Conservation (phyloP, 805 yeast genomes). For the Vanderwaltozyma polyspora region DNA sequence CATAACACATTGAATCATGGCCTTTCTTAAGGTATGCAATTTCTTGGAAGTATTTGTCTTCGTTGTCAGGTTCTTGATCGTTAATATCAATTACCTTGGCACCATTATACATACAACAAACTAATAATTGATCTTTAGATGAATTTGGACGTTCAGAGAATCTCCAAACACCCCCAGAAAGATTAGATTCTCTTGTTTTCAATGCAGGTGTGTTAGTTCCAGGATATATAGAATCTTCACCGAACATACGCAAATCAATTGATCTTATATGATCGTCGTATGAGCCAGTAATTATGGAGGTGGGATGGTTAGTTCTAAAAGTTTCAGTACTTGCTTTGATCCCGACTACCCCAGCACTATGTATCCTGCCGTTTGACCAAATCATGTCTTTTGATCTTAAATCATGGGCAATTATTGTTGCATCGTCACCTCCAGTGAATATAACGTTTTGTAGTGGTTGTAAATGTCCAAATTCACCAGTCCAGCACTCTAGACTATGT, state of each 20-base stretch:
- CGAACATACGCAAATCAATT: constrained; percentile 53
- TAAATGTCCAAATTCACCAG: constrained; percentile 54
- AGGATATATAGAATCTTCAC: constrained; percentile 31
- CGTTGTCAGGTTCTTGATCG: constrained; percentile 18
- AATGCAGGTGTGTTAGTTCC: constrained; percentile 44
- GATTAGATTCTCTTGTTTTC: constrained; percentile 31
- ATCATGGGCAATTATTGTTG: constrained; percentile 65
- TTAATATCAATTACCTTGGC: constrained; percentile 52
- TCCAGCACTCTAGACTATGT: constrained; percentile 85
- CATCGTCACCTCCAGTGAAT: constrained; percentile 89
- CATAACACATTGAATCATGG: constrained; percentile 90
- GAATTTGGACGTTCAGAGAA: constrained; percentile 48
- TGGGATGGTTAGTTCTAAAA: constrained; percentile 18
- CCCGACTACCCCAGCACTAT: constrained; percentile 86
- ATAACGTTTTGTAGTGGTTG: constrained; percentile 46
- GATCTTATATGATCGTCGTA: constrained; percentile 73
- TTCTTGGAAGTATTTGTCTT: constrained; percentile 21
- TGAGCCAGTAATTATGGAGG: constrained; percentile 58
- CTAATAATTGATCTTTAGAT: constrained; percentile 36
- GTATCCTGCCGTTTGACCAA: constrained; percentile 41
- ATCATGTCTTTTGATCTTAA: constrained; percentile 29
- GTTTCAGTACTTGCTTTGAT: constrained; percentile 38
- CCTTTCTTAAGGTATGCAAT: constrained; percentile 39
- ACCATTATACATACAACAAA: constrained; percentile 95
- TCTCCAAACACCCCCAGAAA: constrained; percentile 97